Percentiles rank a stretch among this genome's conserved stretches.
Conservation (phyloP, 2,329 filamentous ascomycete genomes). For the Lasiodiplodia sp. region DNA sequence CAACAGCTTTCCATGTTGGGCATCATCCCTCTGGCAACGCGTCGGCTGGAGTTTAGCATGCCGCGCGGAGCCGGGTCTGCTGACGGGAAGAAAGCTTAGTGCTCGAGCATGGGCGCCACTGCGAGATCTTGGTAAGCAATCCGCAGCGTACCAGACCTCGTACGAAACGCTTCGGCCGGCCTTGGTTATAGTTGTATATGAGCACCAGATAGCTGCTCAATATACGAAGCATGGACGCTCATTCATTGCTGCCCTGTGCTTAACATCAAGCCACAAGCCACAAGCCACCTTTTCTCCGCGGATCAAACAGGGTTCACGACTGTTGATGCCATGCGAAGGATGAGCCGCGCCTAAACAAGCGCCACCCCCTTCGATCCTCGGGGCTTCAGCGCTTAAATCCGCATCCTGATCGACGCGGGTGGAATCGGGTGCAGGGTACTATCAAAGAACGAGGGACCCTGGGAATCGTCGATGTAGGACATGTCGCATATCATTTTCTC, state of each 20-base stretch:
- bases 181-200: too few relatives aligned
- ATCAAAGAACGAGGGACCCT: neutral
- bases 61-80: conserved; percentile 9
- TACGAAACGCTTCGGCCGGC: too few relatives aligned
- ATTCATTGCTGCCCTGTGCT: too few relatives aligned
- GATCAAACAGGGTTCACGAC: neutral
- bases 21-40: neutral
- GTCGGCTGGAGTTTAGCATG: neutral
- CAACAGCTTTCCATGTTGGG: neutral
- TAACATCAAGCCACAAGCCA: too few relatives aligned
- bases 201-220: too few relatives aligned
- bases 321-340: conserved; percentile 1
- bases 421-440: neutral
- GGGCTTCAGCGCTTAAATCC: conserved; percentile 11
- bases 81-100: neutral
- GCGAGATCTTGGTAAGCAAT: too few relatives aligned
- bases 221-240: too few relatives aligned
- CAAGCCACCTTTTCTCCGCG: neutral
- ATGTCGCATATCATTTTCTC: conserved; percentile 7
- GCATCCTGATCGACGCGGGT: conserved; percentile 19
- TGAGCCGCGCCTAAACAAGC: conserved; percentile 11
- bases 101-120: too few relatives aligned
- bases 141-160: too few relatives aligned
- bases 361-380: neutral
- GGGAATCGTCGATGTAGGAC: neutral